These are phyloP conservation scores for Fusarium nurragi DNA, from an alignment of 2,329 filamentous ascomycete species.

Conservation along the genomic window DNA sequence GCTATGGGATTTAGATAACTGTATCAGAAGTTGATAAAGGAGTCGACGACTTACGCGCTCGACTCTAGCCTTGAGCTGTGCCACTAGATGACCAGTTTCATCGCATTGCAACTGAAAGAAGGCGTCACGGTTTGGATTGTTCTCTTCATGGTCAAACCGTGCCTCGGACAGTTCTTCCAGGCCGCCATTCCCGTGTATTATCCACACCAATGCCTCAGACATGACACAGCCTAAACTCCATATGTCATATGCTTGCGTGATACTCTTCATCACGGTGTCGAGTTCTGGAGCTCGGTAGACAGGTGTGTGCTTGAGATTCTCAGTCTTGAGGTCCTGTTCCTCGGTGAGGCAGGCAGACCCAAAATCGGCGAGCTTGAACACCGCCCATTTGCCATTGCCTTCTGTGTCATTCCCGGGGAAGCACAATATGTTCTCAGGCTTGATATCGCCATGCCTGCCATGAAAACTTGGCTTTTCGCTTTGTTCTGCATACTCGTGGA, in stretches of 20 bases:
- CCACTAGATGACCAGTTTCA: background rate
- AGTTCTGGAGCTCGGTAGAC: background rate
- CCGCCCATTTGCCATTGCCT: too few relatives aligned
- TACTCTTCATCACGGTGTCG: accelerated
- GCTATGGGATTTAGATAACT: too few relatives aligned
- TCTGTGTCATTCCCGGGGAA: too few relatives aligned
- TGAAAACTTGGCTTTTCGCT: background rate
- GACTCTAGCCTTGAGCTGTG: background rate
- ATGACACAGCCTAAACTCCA: background rate
- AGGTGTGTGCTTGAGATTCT: background rate
- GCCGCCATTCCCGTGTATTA: accelerated
- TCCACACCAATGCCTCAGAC: background rate
- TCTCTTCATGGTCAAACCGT: accelerated
- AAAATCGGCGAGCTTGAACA: background rate
- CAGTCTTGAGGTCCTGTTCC: accelerated
- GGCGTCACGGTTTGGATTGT: background rate
- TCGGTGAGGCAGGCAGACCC: background rate
- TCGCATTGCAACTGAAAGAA: background rate
- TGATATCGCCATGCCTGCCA: background rate
- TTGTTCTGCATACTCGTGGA: background rate
- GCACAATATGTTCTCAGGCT: background rate
- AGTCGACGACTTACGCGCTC: background rate
- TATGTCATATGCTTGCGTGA: background rate
- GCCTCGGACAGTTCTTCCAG: accelerated
- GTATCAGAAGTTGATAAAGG: too few relatives aligned